These are phyloP conservation scores for Tolypocladium sp. DNA, from an alignment of 2,329 filamentous ascomycete species.

Conservation along the genomic window DNA sequence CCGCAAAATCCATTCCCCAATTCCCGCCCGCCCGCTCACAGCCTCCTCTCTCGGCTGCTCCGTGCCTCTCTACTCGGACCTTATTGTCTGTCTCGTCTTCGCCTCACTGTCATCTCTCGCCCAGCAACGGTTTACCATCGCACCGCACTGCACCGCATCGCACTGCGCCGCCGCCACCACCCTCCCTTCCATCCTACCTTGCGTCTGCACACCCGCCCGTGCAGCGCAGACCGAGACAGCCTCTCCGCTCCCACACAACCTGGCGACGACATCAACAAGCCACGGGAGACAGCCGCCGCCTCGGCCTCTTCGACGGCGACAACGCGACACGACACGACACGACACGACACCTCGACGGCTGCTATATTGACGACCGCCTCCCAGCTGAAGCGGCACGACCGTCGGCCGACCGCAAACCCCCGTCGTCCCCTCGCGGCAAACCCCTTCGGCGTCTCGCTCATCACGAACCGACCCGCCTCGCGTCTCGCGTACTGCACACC, in stretches of 20 bases:
- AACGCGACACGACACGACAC: background rate
- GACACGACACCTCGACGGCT: background rate
- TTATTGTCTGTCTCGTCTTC: slow-evolving; percentile 1
- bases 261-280: background rate
- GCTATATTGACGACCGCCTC: background rate
- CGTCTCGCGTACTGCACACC: background rate
- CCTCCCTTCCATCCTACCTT: background rate
- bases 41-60: background rate
- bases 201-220: background rate
- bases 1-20: background rate
- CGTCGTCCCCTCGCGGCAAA: no score
- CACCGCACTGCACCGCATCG: background rate
- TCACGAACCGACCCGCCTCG: slow-evolving; percentile 1
- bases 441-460: background rate
- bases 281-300: background rate
- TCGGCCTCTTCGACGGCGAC: background rate
- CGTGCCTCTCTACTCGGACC: background rate
- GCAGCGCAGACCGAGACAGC: background rate
- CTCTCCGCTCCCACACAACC: background rate
- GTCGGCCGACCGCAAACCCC: background rate
- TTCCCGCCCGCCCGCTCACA: background rate
- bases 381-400: background rate
- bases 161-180: background rate
- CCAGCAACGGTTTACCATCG: background rate
- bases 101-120: background rate